Evolutionary conservation across 225 moss, liverwort and hornwort genomes (phyloP).

Genomic region (Polytrichum commune): DNA sequence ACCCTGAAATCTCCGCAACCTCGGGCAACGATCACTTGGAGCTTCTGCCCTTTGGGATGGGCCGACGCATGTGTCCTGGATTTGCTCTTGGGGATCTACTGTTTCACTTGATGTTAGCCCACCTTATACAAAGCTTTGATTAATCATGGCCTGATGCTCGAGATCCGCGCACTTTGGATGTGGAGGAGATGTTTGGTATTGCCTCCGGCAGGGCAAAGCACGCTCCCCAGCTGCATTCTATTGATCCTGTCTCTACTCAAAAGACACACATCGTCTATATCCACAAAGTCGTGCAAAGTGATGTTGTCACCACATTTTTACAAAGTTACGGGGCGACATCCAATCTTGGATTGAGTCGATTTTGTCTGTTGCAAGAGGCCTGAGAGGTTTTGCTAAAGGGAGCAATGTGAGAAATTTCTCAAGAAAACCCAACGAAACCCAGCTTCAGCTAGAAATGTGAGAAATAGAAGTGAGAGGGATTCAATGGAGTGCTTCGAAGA

Average conservation of each 20-base stretch:
- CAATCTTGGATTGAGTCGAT: too few species aligned
- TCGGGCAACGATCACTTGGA: background rate
- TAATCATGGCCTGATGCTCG: slow-evolving; percentile 9
- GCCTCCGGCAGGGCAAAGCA: background rate
- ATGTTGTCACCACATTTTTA: too few species aligned
- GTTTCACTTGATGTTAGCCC: slow-evolving; percentile 17
- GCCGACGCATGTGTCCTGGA: slow-evolving; percentile 20
- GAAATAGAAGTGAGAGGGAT: too few species aligned
- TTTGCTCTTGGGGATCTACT: background rate
- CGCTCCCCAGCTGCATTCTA: background rate
- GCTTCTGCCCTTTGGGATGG: slow-evolving; percentile 16
- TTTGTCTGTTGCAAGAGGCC: too few species aligned
- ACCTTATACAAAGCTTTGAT: slow-evolving; percentile 35
- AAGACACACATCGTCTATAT: too few species aligned
- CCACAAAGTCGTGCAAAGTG: too few species aligned
- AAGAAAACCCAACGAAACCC: too few species aligned
- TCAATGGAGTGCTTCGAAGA: too few species aligned
- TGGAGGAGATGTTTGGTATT: slow-evolving; percentile 17
- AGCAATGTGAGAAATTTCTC: too few species aligned
- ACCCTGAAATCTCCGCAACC: background rate
- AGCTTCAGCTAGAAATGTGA: too few species aligned
- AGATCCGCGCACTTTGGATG: slow-evolving; percentile 20
- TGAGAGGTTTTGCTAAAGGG: too few species aligned
- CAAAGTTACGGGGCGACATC: too few species aligned
- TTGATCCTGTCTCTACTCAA: background rate